Evolutionary conservation across 768 basidiomycete species (phyloP), one percentile per base, ranked within the genome.

Genomic region (Hygrophoropsis aurantiaca): DNA sequence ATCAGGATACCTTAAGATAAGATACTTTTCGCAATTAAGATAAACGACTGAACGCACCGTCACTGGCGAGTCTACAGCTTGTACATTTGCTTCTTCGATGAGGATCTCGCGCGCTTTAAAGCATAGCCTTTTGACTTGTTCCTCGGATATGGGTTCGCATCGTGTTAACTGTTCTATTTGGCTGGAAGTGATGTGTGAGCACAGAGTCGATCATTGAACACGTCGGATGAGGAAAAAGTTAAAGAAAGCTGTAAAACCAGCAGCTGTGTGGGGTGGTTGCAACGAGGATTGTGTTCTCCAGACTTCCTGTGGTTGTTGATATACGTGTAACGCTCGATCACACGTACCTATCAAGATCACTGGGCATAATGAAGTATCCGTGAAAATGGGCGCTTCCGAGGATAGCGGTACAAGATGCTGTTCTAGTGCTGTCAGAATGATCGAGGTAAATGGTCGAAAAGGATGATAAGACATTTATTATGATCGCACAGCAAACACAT

Each of bases 61-160:
- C 11, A 97, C 94, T 11, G 95, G 95, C 37, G 93, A 86, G 71
- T 97, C 94, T 26, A 98, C 89, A 54, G 85, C 82, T 65, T 97
- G 94, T 1, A 99, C 94, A 64, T 99, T 99, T 2, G 89, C 95
- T 69, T 98, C 95, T 69, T 98, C 95, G 58, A 97, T 91, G 25
- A 97, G 74, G 47, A 97, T 94, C 71, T 98, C 97, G 48, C 94
- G 80, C 20, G 97, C 97, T 63, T 97, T 97, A 58, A 94, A 74
- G 70, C 95, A 99, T 7, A 99, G 78, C 56, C 88, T 79, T 64
- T 97, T 97, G 54, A 99, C 97, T 58, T 95, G 86, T 50, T 91
- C 88, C 67, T 99, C 95, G 21, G 93, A 90, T 58, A 99, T 94
- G 47, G 89, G 88, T 59, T 97, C 90, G 70, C 95, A 98, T 49